Conservation (phyloP, 2,329 filamentous ascomycete genomes). For the Aaosphaeria arxii region DNA sequence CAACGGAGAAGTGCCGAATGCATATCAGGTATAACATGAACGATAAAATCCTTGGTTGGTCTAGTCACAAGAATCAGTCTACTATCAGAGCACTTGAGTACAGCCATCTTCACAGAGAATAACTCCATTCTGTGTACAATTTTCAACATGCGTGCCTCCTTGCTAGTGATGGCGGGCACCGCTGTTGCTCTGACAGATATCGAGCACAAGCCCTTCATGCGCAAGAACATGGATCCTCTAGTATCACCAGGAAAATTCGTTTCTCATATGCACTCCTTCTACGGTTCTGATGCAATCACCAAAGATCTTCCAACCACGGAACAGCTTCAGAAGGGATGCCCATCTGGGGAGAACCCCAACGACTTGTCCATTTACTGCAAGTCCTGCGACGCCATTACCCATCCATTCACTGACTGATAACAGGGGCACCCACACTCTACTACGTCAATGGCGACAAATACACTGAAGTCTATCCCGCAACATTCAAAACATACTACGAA, state of each 20-base stretch:
- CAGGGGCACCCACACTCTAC: conserved; percentile 41
- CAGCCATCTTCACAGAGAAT: neutral
- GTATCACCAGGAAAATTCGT: conserved; percentile 35
- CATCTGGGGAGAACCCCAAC: conserved; percentile 43
- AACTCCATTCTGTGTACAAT: neutral
- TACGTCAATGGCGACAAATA: conserved; percentile 29
- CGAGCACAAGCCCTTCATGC: conserved; percentile 28
- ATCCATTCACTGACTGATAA: neutral
- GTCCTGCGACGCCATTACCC: neutral
- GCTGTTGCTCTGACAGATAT: conserved; percentile 1
- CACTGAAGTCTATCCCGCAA: conserved; percentile 29
- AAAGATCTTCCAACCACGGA: conserved; percentile 29
- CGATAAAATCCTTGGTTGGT: neutral
- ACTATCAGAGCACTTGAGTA: neutral
- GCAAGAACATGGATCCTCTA: conserved; percentile 42
- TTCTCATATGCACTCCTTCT: conserved; percentile 41
- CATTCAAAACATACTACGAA: conserved; percentile 44
- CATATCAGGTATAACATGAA: neutral
- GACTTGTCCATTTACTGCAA: conserved; percentile 43
- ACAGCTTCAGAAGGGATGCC: conserved; percentile 40
- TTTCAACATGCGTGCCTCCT: neutral
- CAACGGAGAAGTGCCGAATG: neutral
- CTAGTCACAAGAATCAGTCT: neutral
- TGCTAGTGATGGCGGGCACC: neutral
- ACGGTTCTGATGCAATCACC: conserved; percentile 38